phyloP scores from a whole-genome alignment of 495 filamentous ascomycete genomes.

The Neurospora sp. region DNA sequence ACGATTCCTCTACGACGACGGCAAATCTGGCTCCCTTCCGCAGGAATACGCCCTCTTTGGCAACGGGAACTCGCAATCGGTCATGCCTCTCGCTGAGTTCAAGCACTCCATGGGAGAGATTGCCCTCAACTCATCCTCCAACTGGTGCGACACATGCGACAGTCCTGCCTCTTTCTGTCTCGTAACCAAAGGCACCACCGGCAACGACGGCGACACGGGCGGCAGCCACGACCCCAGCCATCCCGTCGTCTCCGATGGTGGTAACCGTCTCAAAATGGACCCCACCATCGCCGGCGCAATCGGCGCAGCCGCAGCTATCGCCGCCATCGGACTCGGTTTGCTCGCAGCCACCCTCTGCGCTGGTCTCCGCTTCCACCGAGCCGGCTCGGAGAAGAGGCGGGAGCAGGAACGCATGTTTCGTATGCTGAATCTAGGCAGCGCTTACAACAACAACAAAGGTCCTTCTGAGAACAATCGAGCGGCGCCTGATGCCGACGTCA shows the following conservation, averaged over 20 bases:
- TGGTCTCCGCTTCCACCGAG: constrained; percentile 18
- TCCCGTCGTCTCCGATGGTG: constrained; percentile 4
- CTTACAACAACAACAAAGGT: constrained; percentile 14
- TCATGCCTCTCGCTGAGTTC: constrained; percentile 22
- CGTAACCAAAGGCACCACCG: background rate
- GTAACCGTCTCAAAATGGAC: background rate
- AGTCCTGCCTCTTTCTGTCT: constrained; percentile 20
- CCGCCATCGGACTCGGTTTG: constrained; percentile 10
- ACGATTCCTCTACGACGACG: constrained; percentile 31
- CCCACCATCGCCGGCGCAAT: constrained; percentile 29
- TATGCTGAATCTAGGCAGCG: constrained; percentile 24
- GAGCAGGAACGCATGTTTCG: constrained; percentile 15
- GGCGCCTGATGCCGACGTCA: constrained; percentile 26
- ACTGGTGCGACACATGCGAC: constrained; percentile 26
- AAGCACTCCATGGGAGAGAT: constrained; percentile 13
- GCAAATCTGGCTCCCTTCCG: constrained; percentile 11
- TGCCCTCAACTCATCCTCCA: constrained; percentile 9
- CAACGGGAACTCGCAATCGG: constrained; percentile 13
- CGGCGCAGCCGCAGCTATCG: constrained; percentile 24
- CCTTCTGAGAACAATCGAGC: background rate
- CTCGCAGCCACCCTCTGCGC: constrained; percentile 20
- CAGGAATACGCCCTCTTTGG: constrained; percentile 25
- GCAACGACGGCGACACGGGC: background rate
- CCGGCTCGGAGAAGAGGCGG: constrained; percentile 5
- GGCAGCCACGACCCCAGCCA: background rate